phyloP scores from a whole-genome alignment of 176 grass and related monocot species.

The Musa itinerans region DNA sequence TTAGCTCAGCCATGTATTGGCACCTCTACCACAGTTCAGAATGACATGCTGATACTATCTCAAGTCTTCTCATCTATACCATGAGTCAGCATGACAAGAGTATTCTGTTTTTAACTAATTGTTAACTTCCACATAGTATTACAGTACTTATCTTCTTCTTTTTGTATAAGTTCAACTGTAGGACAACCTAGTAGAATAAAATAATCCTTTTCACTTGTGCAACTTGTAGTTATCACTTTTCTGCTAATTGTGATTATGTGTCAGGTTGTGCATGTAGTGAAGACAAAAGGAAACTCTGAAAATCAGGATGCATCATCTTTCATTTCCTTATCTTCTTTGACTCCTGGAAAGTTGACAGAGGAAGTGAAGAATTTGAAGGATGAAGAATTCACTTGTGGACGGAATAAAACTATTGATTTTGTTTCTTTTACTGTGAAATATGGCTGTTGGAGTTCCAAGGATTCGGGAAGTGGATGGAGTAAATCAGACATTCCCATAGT shows the following conservation, averaged over 20 bases:
- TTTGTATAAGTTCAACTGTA: background rate
- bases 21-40: too few species aligned
- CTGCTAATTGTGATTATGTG: constrained; percentile 1
- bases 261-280: constrained; percentile 95
- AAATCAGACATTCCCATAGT: constrained; percentile 56
- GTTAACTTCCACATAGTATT: too few species aligned
- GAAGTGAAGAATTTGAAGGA: constrained; percentile 54
- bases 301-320: constrained; percentile 56
- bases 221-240: background rate
- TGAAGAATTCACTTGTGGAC: constrained; percentile 77
- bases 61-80: too few species aligned
- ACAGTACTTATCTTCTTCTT: background rate
- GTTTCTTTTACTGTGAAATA: constrained; percentile 86
- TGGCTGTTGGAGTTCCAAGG: constrained; percentile 69
- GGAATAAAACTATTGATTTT: constrained; percentile 55
- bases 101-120: too few species aligned
- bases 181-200: background rate
- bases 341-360: constrained; percentile 69
- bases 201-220: background rate
- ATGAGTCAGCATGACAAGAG: too few species aligned
- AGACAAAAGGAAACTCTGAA: constrained; percentile 44
- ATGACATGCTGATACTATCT: too few species aligned
- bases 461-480: constrained; percentile 52
- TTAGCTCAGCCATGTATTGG: too few species aligned
- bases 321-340: constrained; percentile 78